Conservation (phyloP, 1,284 basidiomycete genomes). For the Spongispora temasekensis region DNA sequence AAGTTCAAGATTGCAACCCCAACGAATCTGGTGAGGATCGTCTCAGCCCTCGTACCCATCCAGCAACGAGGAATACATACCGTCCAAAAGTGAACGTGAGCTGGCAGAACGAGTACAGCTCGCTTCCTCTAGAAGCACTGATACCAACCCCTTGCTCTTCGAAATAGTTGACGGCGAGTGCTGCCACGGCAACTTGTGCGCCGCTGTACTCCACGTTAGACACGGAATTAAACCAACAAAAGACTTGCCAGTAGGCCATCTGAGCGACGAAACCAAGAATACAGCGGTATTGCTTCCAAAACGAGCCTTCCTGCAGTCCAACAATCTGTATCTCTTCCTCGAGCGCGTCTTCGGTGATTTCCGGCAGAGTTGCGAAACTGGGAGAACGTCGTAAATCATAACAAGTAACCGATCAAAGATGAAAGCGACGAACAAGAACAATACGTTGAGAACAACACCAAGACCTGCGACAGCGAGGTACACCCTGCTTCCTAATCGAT, state of each 20-base stretch:
- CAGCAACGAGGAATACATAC: conserved; percentile 30
- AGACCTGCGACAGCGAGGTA: conserved; percentile 77
- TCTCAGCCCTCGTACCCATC: neutral
- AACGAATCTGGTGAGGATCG: conserved; percentile 47
- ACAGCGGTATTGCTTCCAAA: conserved; percentile 73
- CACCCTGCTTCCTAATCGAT: conserved; percentile 46
- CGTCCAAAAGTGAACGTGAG: conserved; percentile 72
- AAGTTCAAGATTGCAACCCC: conserved; percentile 65
- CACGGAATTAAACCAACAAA: neutral
- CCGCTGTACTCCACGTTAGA: conserved; percentile 43
- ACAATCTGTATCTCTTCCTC: conserved; percentile 49
- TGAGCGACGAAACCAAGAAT: conserved; percentile 75
- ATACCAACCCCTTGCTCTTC: conserved; percentile 64
- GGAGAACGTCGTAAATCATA: neutral
- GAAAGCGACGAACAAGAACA: conserved; percentile 57
- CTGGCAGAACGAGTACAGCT: conserved; percentile 72
- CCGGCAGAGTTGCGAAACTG: conserved; percentile 72
- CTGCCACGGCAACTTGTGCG: conserved; percentile 72
- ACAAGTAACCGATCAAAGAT: neutral
- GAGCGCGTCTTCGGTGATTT: conserved; percentile 71
- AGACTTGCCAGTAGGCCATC: conserved; percentile 49
- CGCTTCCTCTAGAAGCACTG: conserved; percentile 51
- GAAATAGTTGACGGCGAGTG: conserved; percentile 73
- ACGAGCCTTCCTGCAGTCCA: conserved; percentile 50
- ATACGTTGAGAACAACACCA: conserved; percentile 60